Evolutionary conservation across 371 early-diverging fungal genomes (phyloP), one percentile per base, ranked within the genome.

Genomic region (Ordospora pajunii): DNA sequence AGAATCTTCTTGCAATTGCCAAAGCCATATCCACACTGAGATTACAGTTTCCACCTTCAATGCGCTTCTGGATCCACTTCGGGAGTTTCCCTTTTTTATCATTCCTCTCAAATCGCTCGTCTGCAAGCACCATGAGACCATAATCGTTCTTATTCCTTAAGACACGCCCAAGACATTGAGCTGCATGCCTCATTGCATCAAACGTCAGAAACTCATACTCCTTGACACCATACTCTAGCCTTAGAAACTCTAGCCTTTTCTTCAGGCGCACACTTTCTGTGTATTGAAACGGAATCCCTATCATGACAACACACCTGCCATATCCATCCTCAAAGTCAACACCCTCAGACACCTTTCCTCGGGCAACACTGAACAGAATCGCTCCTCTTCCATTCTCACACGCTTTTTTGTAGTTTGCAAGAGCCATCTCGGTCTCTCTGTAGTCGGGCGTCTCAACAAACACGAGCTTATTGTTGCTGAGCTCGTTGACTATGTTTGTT

Each of bases 241-340:
- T 87, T 65, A 99, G 82, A 86, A 91, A 99, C 82, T 95, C 95
- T 22, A 97, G 85, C 11, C 96, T 88, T 0, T 96, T 96, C 88
- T 89, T 80, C 19, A 80, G 58, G 27, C 93, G 91, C 64, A 97
- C 87, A 53, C 91, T 91, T 81, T 97, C 96, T 0, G 97, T 97
- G 81, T 94, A 96, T 78, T 85, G 79, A 53, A 78, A 99, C 0
- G 99, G 99, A 50, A 99, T 95, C 12, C 99, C 99, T 88, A 99
- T 89, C 67, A 99, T 87, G 40, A 95, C 92, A 19, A 95, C 96
- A 46, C 75, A 78, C 27, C 99, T 88, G 8, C 99, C 98, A 85
- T 97, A 96, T 77, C 95, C 90, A 83, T 96, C 93, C 81, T 96
- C 95, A 83, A 99, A 97, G 89, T 99, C 98, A 77, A 97, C 94